Evolutionary conservation across 2,329 filamentous ascomycete genomes (phyloP), one percentile per base, ranked within the genome.

Genomic region (Fusarium chuoi): DNA sequence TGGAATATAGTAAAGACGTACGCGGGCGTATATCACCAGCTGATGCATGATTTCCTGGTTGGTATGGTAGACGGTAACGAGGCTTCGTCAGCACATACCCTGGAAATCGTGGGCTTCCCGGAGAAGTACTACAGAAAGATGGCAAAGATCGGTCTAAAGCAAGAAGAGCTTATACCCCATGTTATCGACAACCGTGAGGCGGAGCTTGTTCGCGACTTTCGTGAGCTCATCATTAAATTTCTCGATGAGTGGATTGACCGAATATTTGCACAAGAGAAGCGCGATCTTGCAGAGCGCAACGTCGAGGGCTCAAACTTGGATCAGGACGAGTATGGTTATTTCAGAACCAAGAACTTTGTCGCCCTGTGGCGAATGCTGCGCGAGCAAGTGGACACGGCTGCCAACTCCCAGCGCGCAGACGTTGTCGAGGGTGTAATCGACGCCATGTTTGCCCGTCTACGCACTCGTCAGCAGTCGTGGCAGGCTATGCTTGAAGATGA

Each of bases 361-460:
- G 95, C 98, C 79, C 93, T 98, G 87, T 99, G 97, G 95, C 93
- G 95, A 68, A 98, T 99, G 95, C 87, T 99, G 72, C 91, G 94
- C 75, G 96, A 99, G 83, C 96, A 99, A 83, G 89, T 98, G 39
- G 90, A 93, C 72, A 94, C 95, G 0, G 95, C 95, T 9, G 92
- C 91, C 45, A 93, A 94, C 78, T 98, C 95, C 49, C 89, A 95
- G 79, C 93, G 96, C 58, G 89, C 91, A 62, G 96, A 98, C 80
- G 95, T 99, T 0, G 92, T 96, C 14, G 96, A 98, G 84, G 96
- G 96, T 72, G 95, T 98, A 42, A 92, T 98, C 57, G 96, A 98
- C 81, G 93, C 95, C 81, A 98, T 98, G 94, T 96, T 98, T 84
- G 88, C 93, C 56, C 92, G 95, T 20, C 88, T 99, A 46, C 94